phyloP scores from a whole-genome alignment of 2,329 filamentous ascomycete genomes.

The Daldinia sp. region DNA sequence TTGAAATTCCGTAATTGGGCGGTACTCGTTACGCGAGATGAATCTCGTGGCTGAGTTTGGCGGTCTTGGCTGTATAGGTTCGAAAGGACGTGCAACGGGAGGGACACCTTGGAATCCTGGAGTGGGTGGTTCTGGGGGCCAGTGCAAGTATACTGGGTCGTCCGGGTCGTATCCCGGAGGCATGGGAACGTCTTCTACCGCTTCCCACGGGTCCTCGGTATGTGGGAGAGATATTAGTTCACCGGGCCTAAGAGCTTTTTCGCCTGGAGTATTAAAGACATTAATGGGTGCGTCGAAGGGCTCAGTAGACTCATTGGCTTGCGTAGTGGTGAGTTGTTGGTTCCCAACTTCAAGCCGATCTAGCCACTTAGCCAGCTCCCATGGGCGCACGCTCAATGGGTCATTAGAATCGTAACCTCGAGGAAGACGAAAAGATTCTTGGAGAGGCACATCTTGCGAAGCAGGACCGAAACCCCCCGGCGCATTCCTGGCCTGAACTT shows the following conservation, averaged over 20 bases:
- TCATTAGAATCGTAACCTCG: not conserved
- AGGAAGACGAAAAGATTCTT: not conserved
- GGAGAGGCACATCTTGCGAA: too few species aligned
- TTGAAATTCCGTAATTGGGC: not conserved
- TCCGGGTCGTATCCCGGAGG: not conserved
- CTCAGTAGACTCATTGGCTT: too few species aligned
- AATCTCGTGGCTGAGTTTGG: not conserved
- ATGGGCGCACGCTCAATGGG: not conserved
- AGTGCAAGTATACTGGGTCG: not conserved
- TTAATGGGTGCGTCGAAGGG: too few species aligned
- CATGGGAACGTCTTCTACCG: too few species aligned
- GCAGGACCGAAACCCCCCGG: not conserved
- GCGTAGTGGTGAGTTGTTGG: too few species aligned
- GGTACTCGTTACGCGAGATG: slow-evolving; percentile 1
- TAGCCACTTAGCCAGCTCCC: not conserved
- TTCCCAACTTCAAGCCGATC: not conserved
- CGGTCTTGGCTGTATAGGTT: not conserved
- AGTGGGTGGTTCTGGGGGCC: not conserved
- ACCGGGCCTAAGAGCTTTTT: too few species aligned
- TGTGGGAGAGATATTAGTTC: too few species aligned
- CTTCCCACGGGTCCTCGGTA: too few species aligned
- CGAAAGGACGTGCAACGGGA: not conserved
- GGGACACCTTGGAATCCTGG: not conserved
- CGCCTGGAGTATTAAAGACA: too few species aligned
- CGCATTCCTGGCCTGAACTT: not conserved